phyloP scores from a whole-genome alignment of 768 basidiomycete species.

The Sistotremastrum niveocremeum region DNA sequence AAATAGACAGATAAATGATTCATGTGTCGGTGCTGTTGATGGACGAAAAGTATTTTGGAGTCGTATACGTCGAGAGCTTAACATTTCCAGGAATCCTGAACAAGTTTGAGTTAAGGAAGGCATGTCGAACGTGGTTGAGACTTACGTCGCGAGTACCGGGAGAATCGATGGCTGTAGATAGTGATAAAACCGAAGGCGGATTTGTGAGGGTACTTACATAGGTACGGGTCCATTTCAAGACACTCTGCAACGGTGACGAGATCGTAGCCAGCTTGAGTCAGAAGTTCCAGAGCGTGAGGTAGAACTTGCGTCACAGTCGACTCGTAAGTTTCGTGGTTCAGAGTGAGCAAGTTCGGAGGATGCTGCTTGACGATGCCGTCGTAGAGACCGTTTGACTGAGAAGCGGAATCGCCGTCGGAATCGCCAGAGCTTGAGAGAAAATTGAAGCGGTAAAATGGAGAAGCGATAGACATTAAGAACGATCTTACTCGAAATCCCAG shows the following conservation, averaged over 20 bases:
- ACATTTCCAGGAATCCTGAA: too few species aligned
- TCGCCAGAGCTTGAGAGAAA: slow-evolving; percentile 1
- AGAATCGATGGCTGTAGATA: too few species aligned
- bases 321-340: slow-evolving; percentile 14
- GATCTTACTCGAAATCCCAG: slow-evolving; percentile 10
- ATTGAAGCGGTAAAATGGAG: too few species aligned
- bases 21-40: too few species aligned
- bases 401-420: slow-evolving; percentile 5
- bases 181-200: too few species aligned
- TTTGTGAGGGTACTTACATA: neutral
- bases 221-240: slow-evolving; percentile 9
- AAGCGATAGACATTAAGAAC: too few species aligned
- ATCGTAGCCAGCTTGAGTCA: slow-evolving; percentile 11
- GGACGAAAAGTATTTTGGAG: too few species aligned
- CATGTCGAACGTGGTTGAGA: too few species aligned
- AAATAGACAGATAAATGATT: too few species aligned
- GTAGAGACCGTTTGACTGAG: slow-evolving; percentile 6
- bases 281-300: slow-evolving; percentile 10
- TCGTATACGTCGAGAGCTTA: too few species aligned
- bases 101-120: too few species aligned
- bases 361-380: slow-evolving; percentile 4
- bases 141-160: too few species aligned
- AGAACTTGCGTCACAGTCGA: slow-evolving; percentile 10
- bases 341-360: slow-evolving; percentile 10
- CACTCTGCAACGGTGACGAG: slow-evolving; percentile 16